A percentile compares a stretch with the other conserved stretches of the same genome.
Conservation (phyloP, 768 basidiomycete species). For the Favolaschia claudopus region DNA sequence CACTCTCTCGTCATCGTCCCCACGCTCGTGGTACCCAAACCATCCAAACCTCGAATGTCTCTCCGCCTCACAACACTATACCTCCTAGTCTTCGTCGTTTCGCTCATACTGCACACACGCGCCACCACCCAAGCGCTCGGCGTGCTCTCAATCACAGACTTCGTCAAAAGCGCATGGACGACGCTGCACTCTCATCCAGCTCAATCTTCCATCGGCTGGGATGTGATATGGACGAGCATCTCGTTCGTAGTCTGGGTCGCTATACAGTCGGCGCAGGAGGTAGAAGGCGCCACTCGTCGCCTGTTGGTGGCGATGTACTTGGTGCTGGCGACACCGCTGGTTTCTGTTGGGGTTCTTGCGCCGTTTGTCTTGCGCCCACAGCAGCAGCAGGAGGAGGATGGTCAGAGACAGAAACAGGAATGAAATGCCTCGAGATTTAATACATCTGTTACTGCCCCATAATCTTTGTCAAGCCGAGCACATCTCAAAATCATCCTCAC, state of each 20-base stretch:
- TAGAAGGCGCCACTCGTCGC: not conserved
- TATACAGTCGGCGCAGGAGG: not conserved
- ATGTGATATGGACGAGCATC: constrained; percentile 63
- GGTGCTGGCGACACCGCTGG: constrained; percentile 14
- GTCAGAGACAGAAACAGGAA: too few species aligned
- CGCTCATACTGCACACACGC: constrained; percentile 44
- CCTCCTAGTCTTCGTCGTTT: constrained; percentile 39
- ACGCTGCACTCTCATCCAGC: constrained; percentile 62
- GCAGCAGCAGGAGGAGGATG: not conserved
- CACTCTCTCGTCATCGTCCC: constrained; percentile 63
- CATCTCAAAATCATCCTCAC: too few species aligned
- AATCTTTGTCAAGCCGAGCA: too few species aligned
- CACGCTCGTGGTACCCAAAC: constrained; percentile 48
- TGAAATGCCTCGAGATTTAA: too few species aligned
- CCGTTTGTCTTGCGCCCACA: constrained; percentile 13
- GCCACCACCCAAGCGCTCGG: constrained; percentile 36
- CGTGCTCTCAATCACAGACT: constrained; percentile 27
- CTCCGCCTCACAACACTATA: constrained; percentile 44
- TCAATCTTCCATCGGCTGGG: constrained; percentile 70
- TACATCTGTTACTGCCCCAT: too few species aligned
- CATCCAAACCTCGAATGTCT: constrained; percentile 24
- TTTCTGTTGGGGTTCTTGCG: constrained; percentile 17
- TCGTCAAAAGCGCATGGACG: constrained; percentile 41
- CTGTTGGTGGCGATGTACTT: constrained; percentile 8
- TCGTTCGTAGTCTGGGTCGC: constrained; percentile 49